Evolutionary conservation across 192 early-diverging fungal species (phyloP), one percentile per base, ranked within the genome.

Genomic region (Coemansia sp.): DNA sequence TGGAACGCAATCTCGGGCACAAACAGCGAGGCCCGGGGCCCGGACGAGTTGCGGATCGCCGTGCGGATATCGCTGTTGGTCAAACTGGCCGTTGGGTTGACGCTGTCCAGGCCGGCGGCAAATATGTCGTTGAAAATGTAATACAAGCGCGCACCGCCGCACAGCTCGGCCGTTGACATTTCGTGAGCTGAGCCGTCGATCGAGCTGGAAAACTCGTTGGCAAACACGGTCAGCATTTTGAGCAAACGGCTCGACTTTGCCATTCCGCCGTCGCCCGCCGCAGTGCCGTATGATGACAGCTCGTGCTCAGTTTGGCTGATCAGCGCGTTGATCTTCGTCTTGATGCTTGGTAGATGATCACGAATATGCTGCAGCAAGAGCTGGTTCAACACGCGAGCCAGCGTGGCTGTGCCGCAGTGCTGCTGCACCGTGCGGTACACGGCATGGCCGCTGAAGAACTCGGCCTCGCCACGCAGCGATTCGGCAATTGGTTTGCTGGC

Each of bases 1-100:
- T 93, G 89, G 81, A 93, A 93, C 8, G 91, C 91, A 67, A 91
- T 85, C 67, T 93, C 91, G 10, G 91, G 91, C 11, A 93, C 90
- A 84, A 93, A 93, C 14, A 93, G 82, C 19, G 89, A 90, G 9
- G 90, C 85, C 9, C 90, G 80, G 4, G 91, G 89, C 8, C 91
- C 91, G 0, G 86, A 90, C 2, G 91, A 91, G 74, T 93, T 93
- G 58, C 91, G 89, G 57, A 93, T 93, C 29, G 91, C 91, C 2
- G 85, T 88, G 57, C 89, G 87, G 66, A 93, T 93, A 50, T 93
- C 90, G 63, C 83, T 80, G 62, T 85, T 84, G 14, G 84, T 85
- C 55, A 93, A 66, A 60, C 88, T 89, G 8, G 86, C 83, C 64
- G 87, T 87, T 3, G 91, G 90, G 25, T 85, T 83, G 43, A 93